Evolutionary conservation across 495 filamentous ascomycete genomes (phyloP), one percentile per base, ranked within the genome.

Genomic region (Xylaria scruposa): DNA sequence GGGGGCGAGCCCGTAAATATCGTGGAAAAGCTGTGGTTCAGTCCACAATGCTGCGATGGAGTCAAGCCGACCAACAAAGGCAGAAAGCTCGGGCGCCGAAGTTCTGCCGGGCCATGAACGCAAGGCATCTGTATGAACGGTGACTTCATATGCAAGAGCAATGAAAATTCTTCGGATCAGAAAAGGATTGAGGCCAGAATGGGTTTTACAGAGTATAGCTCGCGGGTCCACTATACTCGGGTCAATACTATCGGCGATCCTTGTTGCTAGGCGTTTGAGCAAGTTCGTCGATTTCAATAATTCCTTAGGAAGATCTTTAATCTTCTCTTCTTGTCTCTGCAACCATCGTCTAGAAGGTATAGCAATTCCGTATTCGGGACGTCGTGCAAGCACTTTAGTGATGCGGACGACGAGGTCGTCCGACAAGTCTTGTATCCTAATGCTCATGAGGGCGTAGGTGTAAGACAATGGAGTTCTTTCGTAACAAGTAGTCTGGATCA

Each of bases 1-100:
- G 12, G 75, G 75, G 4, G 73, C 72, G 6, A 60, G 53, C 21
- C 78, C 78, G 29, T 74, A 78, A 40, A 72, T 73, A 44, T 78
- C 26, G 31, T 71, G 68, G 49, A 83, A 84, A 21, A 80, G 59
- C 0, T 72, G 72, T 0, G 73, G 74, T 21, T 77, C 61, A 1
- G 81, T 78, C 73, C 77, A 85, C n/a, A 86, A 71, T 17, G 75
- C 75, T 40, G 77, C 78, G 8, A 84, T 76, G 9, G 74, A 72
- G 38, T 78, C 80, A 1, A 85, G 46, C 8, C 79, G 65, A 26
- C 74, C 73, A 9, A 83, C 47, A 63, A 82, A 79, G 15, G 73
- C 68, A 4, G 72, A 56, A 1, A 84, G 53, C 8, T 73, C 60
- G 0, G 73, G 70, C 10, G 66, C 29, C 0, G 76, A 67, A 12